Percentiles rank a stretch among this genome's conserved stretches.
Conservation (phyloP, 768 basidiomycete species). For the Leucocoprinus leucothites region DNA sequence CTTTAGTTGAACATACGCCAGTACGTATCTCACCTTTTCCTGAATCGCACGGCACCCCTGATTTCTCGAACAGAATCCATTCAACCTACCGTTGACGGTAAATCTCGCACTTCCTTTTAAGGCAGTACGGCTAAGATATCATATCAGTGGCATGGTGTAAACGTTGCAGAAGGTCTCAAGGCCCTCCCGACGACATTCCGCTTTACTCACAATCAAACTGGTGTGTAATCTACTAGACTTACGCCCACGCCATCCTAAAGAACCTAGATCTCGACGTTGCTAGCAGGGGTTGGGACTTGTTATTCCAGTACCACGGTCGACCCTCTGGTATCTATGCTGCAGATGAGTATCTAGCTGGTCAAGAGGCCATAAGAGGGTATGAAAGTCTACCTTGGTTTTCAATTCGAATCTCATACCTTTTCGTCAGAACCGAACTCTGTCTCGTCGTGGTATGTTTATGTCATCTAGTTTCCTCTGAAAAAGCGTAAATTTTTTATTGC, state of each 20-base stretch:
- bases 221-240: conserved; percentile 21
- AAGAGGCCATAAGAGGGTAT: conserved; percentile 54
- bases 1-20: conserved; percentile 27
- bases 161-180: conserved; percentile 57
- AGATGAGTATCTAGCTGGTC: conserved; percentile 55
- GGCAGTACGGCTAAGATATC: conserved; percentile 5
- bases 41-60: background rate
- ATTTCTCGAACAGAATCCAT: conserved; percentile 38
- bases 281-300: conserved; percentile 50
- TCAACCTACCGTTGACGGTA: conserved; percentile 39
- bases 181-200: conserved; percentile 51
- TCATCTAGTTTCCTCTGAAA: background rate
- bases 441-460: conserved; percentile 42
- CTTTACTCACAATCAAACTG: conserved; percentile 55
- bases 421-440: conserved; percentile 48
- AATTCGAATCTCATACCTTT: background rate
- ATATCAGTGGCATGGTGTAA: conserved; percentile 53
- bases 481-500: background rate
- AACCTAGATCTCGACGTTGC: conserved; percentile 47
- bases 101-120: conserved; percentile 1
- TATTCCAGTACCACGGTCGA: conserved; percentile 58
- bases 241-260: background rate
- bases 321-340: conserved; percentile 55
- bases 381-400: conserved; percentile 3
- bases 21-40: conserved; percentile 14